Evolutionary conservation across 306 rosid genomes (phyloP).

Genomic region (Pterocarpus macrocarpus): DNA sequence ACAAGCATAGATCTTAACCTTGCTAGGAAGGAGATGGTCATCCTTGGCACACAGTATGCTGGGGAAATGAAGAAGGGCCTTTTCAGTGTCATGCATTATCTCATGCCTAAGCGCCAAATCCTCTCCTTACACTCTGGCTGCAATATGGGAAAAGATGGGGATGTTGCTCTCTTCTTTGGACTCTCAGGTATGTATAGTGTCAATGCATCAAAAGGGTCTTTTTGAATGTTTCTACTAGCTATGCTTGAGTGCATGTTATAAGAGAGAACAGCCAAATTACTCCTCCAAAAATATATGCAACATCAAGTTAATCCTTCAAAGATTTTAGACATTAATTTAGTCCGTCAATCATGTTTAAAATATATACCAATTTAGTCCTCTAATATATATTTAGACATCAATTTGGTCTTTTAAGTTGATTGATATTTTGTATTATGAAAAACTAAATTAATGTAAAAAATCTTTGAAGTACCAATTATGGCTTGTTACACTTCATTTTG

Average conservation of each 20-base stretch:
- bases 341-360: too few relatives aligned
- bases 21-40: conserved; percentile 90
- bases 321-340: too few relatives aligned
- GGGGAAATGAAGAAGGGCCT: conserved; percentile 98
- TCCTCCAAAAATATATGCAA: too few relatives aligned
- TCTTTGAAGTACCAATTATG: background rate
- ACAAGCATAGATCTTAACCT: conserved; percentile 88
- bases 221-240: too few relatives aligned
- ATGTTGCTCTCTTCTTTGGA: conserved; percentile 97
- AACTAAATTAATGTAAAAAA: too few relatives aligned
- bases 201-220: background rate
- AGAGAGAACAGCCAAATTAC: too few relatives aligned
- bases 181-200: conserved; percentile 67
- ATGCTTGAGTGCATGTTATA: too few relatives aligned
- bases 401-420: too few relatives aligned
- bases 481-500: background rate
- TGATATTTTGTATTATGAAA: too few relatives aligned
- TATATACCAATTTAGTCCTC: too few relatives aligned
- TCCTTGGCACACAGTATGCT: conserved; percentile 94
- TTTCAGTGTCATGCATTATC: conserved; percentile 89
- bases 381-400: too few relatives aligned
- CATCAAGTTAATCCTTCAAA: too few relatives aligned
- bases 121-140: conserved; percentile 93
- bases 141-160: conserved; percentile 85
- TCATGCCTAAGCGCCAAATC: conserved; percentile 86